phyloP scores from a whole-genome alignment of 2,329 filamentous ascomycete genomes.

The Claviceps sp. region DNA sequence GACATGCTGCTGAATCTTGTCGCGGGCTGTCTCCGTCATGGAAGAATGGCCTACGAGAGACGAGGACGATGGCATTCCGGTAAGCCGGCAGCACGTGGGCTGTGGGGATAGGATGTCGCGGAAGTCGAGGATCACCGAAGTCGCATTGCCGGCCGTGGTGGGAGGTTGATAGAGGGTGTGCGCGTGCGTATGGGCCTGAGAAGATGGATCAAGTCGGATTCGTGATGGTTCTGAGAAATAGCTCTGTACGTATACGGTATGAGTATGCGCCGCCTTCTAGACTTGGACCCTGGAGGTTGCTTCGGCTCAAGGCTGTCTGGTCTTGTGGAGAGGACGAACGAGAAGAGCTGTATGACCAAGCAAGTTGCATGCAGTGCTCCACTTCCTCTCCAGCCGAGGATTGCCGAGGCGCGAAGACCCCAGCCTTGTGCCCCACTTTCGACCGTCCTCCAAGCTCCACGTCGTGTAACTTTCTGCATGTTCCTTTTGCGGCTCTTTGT shows the following conservation, averaged over 20 bases:
- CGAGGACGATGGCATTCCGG: constrained; percentile 42
- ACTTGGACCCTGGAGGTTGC: not conserved
- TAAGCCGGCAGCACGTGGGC: constrained; percentile 3
- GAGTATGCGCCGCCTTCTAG: no score
- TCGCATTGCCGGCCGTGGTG: constrained; percentile 2
- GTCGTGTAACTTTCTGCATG: no score
- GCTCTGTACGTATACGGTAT: no score
- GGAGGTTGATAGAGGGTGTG: not conserved
- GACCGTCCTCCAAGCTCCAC: no score
- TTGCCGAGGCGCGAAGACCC: constrained; percentile 3
- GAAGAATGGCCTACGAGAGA: constrained; percentile 43
- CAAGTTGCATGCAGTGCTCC: not conserved
- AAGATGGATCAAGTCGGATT: not conserved
- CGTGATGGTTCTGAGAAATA: not conserved
- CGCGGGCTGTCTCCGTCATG: constrained; percentile 37
- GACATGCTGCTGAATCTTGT: constrained; percentile 17
- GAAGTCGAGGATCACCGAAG: constrained; percentile 11
- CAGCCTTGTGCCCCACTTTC: not conserved
- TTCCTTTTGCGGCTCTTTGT: no score
- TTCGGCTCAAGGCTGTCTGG: not conserved
- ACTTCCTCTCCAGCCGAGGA: constrained; percentile 7
- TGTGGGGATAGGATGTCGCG: not conserved
- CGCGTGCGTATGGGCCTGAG: not conserved
- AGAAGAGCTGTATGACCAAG: not conserved
- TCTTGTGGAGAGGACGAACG: not conserved